Base-by-base conservation (phyloP, 257 asterid species). In the Capsicum rhomboideum region DNA sequence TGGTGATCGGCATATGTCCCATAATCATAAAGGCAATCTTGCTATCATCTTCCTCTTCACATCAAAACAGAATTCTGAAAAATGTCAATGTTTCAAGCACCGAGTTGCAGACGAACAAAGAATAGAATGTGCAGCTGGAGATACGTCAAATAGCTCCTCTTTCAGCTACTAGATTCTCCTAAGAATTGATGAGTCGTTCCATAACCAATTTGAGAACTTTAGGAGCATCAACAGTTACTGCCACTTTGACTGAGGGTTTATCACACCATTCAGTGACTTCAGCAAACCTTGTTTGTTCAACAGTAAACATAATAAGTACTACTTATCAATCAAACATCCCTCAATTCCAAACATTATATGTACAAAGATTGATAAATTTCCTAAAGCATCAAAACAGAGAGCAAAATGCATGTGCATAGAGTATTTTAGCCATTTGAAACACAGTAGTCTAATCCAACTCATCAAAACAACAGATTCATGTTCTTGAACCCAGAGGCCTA, bases 171-270 rank as follows among this genome's bases (percentile, higher is more conserved):
- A 29, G 20, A 81, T 34, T 85, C 82, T 86, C 63, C 81, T 77
- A 94, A 6, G 95, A 93, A 59, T 87, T 46, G 88, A 91, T 92
- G 84, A 97, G 98, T 83, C 97, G 94, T 11, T 97, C 98, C 98
- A 93, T 93, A 88, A 92, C 89, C 94, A 95, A 53, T 69, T 92
- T 90, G 56, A 95, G 91, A 84, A 93, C 91, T 8, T 89, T 86
- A 42, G 95, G 97, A 75, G 97, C 98, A 89, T 97, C 97, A 64
- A 95, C 97, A 10, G 99, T 95, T 42, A 97, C 98, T 0, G 99
- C 99, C 83, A 97, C 97, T 86, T 97, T 95, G 34, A 97, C 97
- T 4, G 96, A 64, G 26, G 98, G 98, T 90, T 90, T 92, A 86
- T 91, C 93, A 1, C 92, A 69, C 98, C 98, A 97, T 83, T 92